Conservation (phyloP, 139 green algal species). For the Chlamydomonas eustigma region DNA sequence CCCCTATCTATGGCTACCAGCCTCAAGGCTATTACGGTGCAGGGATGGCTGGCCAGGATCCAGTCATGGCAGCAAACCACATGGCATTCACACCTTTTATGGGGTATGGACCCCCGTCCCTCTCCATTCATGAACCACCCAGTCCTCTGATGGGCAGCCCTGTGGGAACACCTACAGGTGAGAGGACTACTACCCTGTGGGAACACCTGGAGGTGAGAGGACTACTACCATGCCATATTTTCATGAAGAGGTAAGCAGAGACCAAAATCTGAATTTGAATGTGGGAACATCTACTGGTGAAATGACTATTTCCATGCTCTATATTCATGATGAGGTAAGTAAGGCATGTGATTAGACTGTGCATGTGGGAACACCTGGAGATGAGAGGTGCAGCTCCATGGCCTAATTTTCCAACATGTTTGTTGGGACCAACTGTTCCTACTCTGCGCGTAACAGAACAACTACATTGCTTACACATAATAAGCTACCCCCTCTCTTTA, state of each 20-base stretch:
- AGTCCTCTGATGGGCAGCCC: conserved; percentile 6
- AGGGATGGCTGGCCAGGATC: background rate
- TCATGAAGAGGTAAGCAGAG: background rate
- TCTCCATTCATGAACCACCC: background rate
- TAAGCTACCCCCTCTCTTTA: too few relatives aligned
- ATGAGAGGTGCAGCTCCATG: too few relatives aligned
- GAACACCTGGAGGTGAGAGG: background rate
- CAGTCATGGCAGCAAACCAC: background rate
- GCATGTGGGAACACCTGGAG: too few relatives aligned
- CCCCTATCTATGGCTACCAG: background rate
- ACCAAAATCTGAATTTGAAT: too few relatives aligned
- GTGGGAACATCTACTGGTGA: too few relatives aligned
- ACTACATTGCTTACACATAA: too few relatives aligned
- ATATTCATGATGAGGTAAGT: background rate
- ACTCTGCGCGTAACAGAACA: too few relatives aligned
- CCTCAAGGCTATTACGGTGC: background rate
- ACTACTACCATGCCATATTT: background rate
- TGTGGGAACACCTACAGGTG: conserved; percentile 3
- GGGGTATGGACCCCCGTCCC: background rate
- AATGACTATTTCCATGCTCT: background rate
- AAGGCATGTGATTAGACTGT: too few relatives aligned
- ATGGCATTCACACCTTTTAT: background rate
- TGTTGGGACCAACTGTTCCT: too few relatives aligned
- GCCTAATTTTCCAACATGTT: too few relatives aligned
- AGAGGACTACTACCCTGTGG: background rate